Evolutionary conservation across 1,284 basidiomycete species (phyloP), one percentile per base, ranked within the genome.

Genomic region (Porogramme epimiltina): DNA sequence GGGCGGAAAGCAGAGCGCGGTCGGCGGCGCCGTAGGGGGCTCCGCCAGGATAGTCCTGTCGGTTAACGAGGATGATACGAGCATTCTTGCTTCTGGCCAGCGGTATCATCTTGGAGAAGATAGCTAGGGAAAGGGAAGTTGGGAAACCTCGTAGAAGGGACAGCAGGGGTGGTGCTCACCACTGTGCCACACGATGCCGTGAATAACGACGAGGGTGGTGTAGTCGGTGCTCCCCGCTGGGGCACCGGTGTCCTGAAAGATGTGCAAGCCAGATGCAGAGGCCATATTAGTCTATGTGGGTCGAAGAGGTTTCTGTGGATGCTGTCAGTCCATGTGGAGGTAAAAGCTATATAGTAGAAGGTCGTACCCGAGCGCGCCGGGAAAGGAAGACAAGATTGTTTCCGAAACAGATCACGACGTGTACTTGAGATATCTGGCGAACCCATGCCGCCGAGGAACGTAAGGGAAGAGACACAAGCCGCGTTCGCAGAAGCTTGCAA

Each of bases 51-150:
- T 59, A 59, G 26, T 54, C 57, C 13, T 54, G 51, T 15, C 57
- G 39, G 22, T 55, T 59, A 25, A 59, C 23, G 22, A 52, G 46
- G 18, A 59, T 24, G 36, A 59, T 42, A 16, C 54, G 49, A 1
- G 36, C 22, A 24, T 51, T 54, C 20, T 48, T 41, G 16, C 42
- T 18, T 5, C 42, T 26, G 6, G 51, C 49, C 18, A 54, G 23
- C 4, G 53, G 57, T 3, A 51, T 24, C 60, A 58, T 16, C 58
- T 48, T 57, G 5, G 47, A 11, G 54, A 70, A 70, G 19, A 60
- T 61, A n/a, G 53, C 66, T 69, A 42, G 9, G 11, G 22, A 16
- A 33, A 22, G 10, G 15, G 13, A n/a, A 33, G 15, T 25, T n/a
- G 33, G 4, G n/a, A n/a, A n/a, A n/a, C n/a, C n/a, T n/a, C n/a